Evolutionary conservation across 495 filamentous ascomycete genomes (phyloP), one percentile per base, ranked within the genome.

Genomic region (Talaromyces stipitatus): DNA sequence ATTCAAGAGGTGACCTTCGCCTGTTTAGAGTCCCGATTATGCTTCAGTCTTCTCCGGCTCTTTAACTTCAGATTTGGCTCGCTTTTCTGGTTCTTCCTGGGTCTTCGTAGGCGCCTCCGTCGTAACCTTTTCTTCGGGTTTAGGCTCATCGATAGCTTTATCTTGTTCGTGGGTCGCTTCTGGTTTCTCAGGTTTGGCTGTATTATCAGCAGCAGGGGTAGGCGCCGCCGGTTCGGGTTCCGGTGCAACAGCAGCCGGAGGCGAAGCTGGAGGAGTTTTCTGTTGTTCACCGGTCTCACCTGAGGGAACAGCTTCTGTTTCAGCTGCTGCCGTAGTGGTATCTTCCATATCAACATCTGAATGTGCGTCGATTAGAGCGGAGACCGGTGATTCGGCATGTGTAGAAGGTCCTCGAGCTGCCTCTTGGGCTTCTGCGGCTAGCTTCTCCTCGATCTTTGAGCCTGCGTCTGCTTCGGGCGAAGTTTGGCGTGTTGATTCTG

Each of bases 271-370:
- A 12, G 58, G 69, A n/a, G 52, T 72, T 38, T 58, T 60, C 65
- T 72, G 55, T 69, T 76, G 56, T 4, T 26, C 51, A 36, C 30
- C 30, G 32, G 8, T 58, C 45, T 69, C 65, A 6, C 56, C 56
- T 29, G 63, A 60, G 18, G 60, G 57, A 0, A 67, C 62, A 12
- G 64, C 56, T 24, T 68, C 68, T 4, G 68, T 53, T 9, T 65
- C 68, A 18, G 62, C 61, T 18, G 60, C 60, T 4, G 66, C 54
- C 4, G 64, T 62, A 2, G 64, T 68, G 9, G 72, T 82, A 61
- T 86, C 85, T 59, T 85, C 86, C 76, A 88, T 86, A 10, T 82
- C 68, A 3, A 82, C 75, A 62, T 88, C 86, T 47, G 71, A 60
- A 26, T 76, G 56, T 4, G 29, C 51, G 33, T 46, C 46, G 47